Percentiles rank a stretch among this genome's conserved stretches.
These are phyloP conservation scores for Candida odintsovae DNA, from an alignment of 805 yeast genomes.

Conservation along the genomic window DNA sequence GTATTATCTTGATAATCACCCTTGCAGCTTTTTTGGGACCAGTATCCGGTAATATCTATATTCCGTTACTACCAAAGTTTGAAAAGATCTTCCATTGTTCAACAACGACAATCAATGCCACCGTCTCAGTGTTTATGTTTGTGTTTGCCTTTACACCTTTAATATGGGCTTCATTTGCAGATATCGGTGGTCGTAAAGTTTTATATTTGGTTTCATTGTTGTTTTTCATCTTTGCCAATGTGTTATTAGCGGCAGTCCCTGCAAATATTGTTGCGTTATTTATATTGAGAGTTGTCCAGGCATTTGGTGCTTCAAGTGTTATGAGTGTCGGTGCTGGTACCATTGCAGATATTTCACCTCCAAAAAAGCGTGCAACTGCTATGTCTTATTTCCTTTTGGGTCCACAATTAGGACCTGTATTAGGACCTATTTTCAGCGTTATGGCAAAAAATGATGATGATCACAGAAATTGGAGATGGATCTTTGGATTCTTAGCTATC, in stretches of 20 bases:
- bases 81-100: conserved; percentile 36
- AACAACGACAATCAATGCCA: conserved; percentile 42
- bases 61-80: conserved; percentile 45
- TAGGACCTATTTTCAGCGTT: conserved; percentile 81
- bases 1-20: conserved; percentile 34
- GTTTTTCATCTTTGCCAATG: conserved; percentile 54
- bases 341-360: conserved; percentile 66
- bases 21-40: conserved; percentile 52
- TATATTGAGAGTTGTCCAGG: conserved; percentile 63
- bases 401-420: conserved; percentile 78
- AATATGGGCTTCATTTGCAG: conserved; percentile 52
- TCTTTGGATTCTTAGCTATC: conserved; percentile 73
- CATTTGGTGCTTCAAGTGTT: conserved; percentile 81
- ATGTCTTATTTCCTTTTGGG: conserved; percentile 85
- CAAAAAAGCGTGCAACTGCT: conserved; percentile 68
- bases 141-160: conserved; percentile 51
- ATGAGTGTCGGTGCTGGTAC: conserved; percentile 93
- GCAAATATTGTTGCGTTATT: conserved; percentile 66
- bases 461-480: conserved; percentile 64
- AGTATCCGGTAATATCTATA: conserved; percentile 49
- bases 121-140: conserved; percentile 53
- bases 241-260: conserved; percentile 57
- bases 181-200: conserved; percentile 59
- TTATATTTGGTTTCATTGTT: conserved; percentile 51
- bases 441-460: conserved; percentile 61